A percentile compares a stretch with the other conserved stretches of the same genome.
phyloP scores from a whole-genome alignment of 306 rosid genomes.

The Cicer arietinum region DNA sequence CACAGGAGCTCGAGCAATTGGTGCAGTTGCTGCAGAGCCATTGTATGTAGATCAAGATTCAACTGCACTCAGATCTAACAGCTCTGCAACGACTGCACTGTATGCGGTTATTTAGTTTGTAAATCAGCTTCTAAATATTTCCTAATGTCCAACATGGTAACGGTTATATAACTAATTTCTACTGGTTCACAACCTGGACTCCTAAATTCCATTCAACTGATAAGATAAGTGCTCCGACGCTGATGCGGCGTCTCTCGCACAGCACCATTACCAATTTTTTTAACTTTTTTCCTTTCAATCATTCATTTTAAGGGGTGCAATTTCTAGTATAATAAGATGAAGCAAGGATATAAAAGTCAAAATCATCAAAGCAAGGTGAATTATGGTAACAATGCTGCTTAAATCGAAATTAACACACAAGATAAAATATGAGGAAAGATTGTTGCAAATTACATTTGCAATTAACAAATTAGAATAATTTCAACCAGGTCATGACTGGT shows the following conservation, averaged over 20 bases:
- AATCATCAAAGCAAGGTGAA: constrained; percentile 16
- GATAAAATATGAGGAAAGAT: constrained; percentile 8
- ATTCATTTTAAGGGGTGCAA: neutral
- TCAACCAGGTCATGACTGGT: constrained; percentile 9
- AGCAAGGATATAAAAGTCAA: neutral
- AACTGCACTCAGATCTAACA: neutral
- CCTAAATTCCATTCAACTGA: neutral
- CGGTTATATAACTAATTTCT: constrained; percentile 4
- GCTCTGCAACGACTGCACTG: neutral
- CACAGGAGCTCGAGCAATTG: constrained; percentile 14
- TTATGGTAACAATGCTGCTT: neutral
- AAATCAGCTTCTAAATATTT: constrained; percentile 1
- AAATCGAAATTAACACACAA: neutral
- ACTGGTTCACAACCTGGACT: neutral
- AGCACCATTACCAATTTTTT: neutral
- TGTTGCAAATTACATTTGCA: neutral
- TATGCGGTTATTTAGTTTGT: neutral
- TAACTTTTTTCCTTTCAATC: neutral
- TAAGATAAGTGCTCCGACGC: neutral
- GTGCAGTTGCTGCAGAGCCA: too few species aligned
- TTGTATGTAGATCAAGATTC: too few species aligned
- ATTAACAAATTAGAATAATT: neutral
- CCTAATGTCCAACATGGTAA: constrained; percentile 6
- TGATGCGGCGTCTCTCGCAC: neutral
- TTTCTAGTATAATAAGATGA: neutral